Base-by-base conservation (phyloP, 768 basidiomycete genomes). In the Lactarius quietus region DNA sequence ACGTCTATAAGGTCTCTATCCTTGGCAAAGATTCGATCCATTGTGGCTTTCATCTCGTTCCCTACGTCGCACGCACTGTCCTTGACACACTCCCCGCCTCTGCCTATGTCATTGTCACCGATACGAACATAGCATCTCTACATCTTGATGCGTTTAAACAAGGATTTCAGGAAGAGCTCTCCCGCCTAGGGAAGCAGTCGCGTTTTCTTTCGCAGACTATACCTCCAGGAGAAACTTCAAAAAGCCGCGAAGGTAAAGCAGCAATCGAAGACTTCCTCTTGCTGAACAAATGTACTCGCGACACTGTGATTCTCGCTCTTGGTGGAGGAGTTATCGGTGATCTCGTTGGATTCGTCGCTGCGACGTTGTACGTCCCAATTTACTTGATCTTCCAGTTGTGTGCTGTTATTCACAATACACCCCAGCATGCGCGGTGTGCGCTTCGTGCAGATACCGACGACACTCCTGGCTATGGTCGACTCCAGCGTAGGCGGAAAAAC, bases 291-390 rank as follows among this genome's bases (percentile, higher is more conserved):
- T 97, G 95, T 73, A 97, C 95, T 3, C 80, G 97, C 64, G 95
- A 96, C 75, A 95, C 91, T 3, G 93, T 99, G 67, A 81, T 98
- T 62, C 78, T 99, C 61, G 96, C 95, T 0, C 83, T 99, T 28
- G 97, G 97, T 36, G 96, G 97, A 39, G 97, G 97, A 33, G 97
- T 99, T 62, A 92, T 99, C 65, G 97, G 97, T 15, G 96, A 99
- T 78, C 81, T 98, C 26, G 88, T 95, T 63, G 97, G 97, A 36
- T 99, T 96, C 72, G 94, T 97, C 64, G 92, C 97, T 29, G 92
- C 97, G 2, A 98, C 96, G 15, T 96, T 96, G 95, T 96, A 72
- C 77, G 93, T 84, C 5, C 26, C 29, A 51, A 53, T 3, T 41
- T 35, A 1, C 6, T 35, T 23, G 8, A 28, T 33, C 31, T 20